Conservation (phyloP, 306 rosid species). For the Fragaria iinumae region DNA sequence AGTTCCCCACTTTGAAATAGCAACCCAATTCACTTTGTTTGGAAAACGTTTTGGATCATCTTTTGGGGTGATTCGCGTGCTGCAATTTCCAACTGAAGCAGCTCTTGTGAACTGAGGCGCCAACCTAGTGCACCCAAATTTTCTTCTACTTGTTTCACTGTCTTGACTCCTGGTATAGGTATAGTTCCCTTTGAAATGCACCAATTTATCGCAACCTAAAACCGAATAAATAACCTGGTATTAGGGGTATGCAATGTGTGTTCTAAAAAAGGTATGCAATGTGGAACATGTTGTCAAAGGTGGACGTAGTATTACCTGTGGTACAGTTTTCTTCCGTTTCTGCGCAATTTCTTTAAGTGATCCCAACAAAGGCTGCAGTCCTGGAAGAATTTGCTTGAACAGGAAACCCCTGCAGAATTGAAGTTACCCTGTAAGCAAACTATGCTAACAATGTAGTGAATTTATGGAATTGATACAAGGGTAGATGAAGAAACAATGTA, state of each 20-base stretch:
- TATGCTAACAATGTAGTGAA: constrained; percentile 1
- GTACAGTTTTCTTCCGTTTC: constrained; percentile 65
- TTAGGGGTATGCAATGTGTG: background rate
- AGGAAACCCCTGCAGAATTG: constrained; percentile 54
- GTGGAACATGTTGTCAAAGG: background rate
- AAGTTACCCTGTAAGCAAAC: background rate
- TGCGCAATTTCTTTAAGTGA: constrained; percentile 62
- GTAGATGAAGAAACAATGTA: constrained; percentile 21
- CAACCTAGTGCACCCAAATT: constrained; percentile 91
- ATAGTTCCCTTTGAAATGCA: constrained; percentile 75
- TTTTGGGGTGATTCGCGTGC: constrained; percentile 62
- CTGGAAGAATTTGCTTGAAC: constrained; percentile 87
- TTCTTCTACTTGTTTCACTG: constrained; percentile 73
- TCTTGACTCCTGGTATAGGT: constrained; percentile 93
- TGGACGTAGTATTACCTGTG: constrained; percentile 48
- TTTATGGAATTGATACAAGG: background rate
- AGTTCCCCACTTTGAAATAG: background rate
- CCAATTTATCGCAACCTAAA: constrained; percentile 96
- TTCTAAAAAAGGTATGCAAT: background rate
- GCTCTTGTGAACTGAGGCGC: constrained; percentile 62
- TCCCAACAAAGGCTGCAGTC: constrained; percentile 66
- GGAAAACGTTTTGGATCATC: constrained; percentile 94
- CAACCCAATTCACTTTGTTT: constrained; percentile 46
- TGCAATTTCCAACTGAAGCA: constrained; percentile 60
- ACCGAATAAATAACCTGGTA: background rate